These are phyloP conservation scores for Neofusicoccum cordaticola DNA, from an alignment of 2,329 filamentous ascomycete species.

Conservation along the genomic window DNA sequence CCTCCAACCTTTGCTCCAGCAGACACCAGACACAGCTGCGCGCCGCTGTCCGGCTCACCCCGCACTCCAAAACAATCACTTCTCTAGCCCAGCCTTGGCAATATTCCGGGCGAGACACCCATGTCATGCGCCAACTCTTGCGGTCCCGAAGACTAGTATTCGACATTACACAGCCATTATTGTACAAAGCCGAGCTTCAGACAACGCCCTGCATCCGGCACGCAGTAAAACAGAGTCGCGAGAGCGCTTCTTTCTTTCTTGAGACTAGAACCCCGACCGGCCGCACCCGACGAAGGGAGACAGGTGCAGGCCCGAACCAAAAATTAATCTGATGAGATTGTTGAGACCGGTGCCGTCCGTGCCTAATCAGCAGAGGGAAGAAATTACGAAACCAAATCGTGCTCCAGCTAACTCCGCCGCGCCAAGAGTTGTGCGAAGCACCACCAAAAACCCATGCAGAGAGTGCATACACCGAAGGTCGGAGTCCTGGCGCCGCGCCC, in stretches of 20 bases:
- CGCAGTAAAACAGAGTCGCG: constrained; percentile 4
- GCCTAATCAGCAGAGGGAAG: not conserved
- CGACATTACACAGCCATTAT: constrained; percentile 8
- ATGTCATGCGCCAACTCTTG: not conserved
- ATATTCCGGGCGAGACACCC: not conserved
- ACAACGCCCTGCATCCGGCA: constrained; percentile 11
- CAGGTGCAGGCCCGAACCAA: not conserved
- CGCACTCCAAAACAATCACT: not conserved
- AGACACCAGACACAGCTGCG: not conserved
- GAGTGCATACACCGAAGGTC: constrained; percentile 9
- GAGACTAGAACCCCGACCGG: not conserved
- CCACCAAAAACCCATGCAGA: constrained; percentile 12
- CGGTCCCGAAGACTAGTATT: not conserved
- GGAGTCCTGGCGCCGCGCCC: not conserved
- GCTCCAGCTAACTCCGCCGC: constrained; percentile 9
- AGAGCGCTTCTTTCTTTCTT: constrained; percentile 14
- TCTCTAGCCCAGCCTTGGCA: constrained; percentile 9
- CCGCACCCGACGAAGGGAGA: not conserved
- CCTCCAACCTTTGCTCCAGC: not conserved
- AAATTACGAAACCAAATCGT: constrained; percentile 14
- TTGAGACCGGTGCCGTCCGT: not conserved
- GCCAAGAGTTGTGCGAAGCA: constrained; percentile 12
- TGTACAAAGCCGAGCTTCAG: constrained; percentile 9
- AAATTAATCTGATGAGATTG: constrained; percentile 5
- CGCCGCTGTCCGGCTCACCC: not conserved